Percentiles rank a stretch among this genome's conserved stretches.
phyloP scores from a whole-genome alignment of 148 eudicot species.

The Camellia japonica region DNA sequence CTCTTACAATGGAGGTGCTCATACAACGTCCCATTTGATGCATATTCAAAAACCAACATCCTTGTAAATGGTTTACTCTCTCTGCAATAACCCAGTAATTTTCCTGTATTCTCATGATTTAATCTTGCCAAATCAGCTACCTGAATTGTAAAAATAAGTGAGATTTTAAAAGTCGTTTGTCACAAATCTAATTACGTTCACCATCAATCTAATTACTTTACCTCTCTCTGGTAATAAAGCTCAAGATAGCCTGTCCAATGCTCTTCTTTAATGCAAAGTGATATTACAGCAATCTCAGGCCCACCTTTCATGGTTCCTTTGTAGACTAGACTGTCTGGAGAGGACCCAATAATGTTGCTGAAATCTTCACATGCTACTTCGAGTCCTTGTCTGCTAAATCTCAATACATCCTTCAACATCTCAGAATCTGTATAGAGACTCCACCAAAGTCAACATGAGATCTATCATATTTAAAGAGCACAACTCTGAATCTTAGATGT shows the following conservation, averaged over 20 bases:
- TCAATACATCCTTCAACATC: constrained; percentile 63
- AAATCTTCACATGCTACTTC: constrained; percentile 99
- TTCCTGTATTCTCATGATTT: constrained; percentile 77
- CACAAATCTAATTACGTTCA: neutral
- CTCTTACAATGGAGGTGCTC: constrained; percentile 95
- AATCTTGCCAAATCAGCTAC: constrained; percentile 92
- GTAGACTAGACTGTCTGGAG: constrained; percentile 78
- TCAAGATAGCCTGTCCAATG: constrained; percentile 90
- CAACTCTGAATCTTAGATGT: neutral
- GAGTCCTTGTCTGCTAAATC: constrained; percentile 78
- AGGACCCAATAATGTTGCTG: constrained; percentile 94
- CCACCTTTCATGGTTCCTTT: constrained; percentile 92
- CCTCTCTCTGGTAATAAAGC: constrained; percentile 93
- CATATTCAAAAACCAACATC: constrained; percentile 86
- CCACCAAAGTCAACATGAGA: neutral
- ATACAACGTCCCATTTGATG: constrained; percentile 87
- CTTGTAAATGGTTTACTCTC: constrained; percentile 83
- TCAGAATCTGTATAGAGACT: constrained; percentile 54
- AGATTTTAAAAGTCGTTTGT: neutral
- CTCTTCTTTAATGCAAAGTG: constrained; percentile 90
- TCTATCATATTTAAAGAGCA: neutral
- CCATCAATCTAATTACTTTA: constrained; percentile 15
- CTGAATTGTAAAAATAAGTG: constrained; percentile 31
- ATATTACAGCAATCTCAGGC: constrained; percentile 91
- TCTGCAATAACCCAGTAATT: constrained; percentile 81